Evolutionary conservation across 768 basidiomycete genomes (phyloP).

Genomic region (Tulasnella sp.): DNA sequence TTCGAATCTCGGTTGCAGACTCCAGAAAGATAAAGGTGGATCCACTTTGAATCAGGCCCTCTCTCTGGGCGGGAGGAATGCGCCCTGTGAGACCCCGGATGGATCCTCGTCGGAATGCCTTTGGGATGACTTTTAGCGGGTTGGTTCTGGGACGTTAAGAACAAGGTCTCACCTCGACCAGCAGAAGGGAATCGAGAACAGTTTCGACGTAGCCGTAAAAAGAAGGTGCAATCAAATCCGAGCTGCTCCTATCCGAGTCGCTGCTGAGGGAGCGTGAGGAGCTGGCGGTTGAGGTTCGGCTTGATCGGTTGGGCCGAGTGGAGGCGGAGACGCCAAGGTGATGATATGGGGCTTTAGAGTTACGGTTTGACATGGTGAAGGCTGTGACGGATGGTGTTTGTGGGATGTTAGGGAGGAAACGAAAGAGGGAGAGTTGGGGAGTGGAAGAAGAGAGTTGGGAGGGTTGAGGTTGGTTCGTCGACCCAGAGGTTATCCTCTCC

Average conservation of each 20-base stretch:
- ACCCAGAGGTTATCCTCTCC: not conserved
- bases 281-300: not conserved
- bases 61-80: not conserved
- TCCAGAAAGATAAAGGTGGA: slow-evolving; percentile 1
- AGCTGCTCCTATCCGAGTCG: not conserved
- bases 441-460: not conserved
- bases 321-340: not conserved
- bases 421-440: not conserved
- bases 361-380: not conserved
- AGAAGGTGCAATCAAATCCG: not conserved
- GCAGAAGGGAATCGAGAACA: not conserved
- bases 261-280: not conserved
- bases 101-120: slow-evolving; percentile 1
- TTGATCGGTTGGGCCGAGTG: not conserved
- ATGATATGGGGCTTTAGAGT: not conserved
- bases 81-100: not conserved
- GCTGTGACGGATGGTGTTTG: not conserved
- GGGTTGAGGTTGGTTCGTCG: slow-evolving; percentile 12
- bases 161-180: not conserved
- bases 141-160: too few species aligned
- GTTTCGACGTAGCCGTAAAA: slow-evolving; percentile 1
- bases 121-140: not conserved
- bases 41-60: not conserved
- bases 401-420: not conserved
- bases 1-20: not conserved